Percentiles rank a stretch among this genome's conserved stretches.
Evolutionary conservation across 352 stramenopile species (phyloP).

Genomic region (Globisporangium nagaii): DNA sequence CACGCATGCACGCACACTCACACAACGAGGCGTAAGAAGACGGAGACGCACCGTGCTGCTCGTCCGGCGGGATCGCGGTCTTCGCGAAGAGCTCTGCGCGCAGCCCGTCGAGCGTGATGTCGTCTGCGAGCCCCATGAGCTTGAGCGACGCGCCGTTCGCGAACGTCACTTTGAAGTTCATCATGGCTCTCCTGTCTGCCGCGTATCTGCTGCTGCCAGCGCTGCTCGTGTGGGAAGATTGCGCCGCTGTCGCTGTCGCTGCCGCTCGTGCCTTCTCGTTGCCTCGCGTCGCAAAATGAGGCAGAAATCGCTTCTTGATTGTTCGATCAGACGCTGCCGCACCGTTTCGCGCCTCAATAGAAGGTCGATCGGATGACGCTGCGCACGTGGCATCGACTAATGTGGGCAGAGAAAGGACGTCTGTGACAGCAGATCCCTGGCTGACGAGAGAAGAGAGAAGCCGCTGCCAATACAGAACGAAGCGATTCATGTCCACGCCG

Average conservation of each 20-base stretch:
- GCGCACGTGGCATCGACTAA: conserved; percentile 1
- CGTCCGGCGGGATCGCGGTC: conserved; percentile 45
- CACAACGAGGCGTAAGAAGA: neutral
- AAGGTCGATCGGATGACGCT: conserved; percentile 1
- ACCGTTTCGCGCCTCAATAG: conserved; percentile 4
- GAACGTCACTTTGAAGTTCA: conserved; percentile 75
- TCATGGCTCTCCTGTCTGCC: conserved; percentile 7
- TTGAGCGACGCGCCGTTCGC: conserved; percentile 68
- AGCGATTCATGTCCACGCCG: too few species aligned
- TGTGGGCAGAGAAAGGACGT: neutral
- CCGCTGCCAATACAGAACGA: too few species aligned
- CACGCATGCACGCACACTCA: neutral
- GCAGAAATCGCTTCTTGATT: conserved; percentile 6
- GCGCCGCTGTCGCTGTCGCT: too few species aligned
- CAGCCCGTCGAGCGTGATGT: conserved; percentile 57
- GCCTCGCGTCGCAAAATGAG: neutral
- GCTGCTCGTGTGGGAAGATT: too few species aligned
- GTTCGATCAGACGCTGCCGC: conserved; percentile 3
- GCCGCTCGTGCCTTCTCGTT: neutral
- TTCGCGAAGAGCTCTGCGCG: conserved; percentile 48
- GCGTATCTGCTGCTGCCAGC: neutral
- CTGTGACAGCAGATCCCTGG: too few species aligned
- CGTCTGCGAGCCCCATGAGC: conserved; percentile 52
- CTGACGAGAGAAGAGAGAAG: too few species aligned
- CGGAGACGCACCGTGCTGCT: conserved; percentile 47